Evolutionary conservation across 306 rosid genomes (phyloP).

Genomic region (barrel medic (Medicago truncatula)): MtrunA17r5.0-ANR NC_053049.1:9057501-9058000

Average conservation of each 20-base stretch:
- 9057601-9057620: slow-evolving; percentile 96
- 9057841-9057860: too few species aligned
- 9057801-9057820: too few species aligned
- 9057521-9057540: too few species aligned
- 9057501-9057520: too few species aligned
- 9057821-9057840: too few species aligned
- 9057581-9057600: slow-evolving; percentile 90
- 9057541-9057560: not conserved
- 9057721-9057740: too few species aligned
- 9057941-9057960: not conserved
- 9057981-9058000: not conserved
- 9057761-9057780: too few species aligned
- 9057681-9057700: slow-evolving; percentile 18
- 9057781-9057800: too few species aligned
- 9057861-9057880: not conserved
- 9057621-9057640: slow-evolving; percentile 71
- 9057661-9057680: slow-evolving; percentile 41
- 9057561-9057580: slow-evolving; percentile 35
- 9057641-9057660: slow-evolving; percentile 65
- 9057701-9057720: too few species aligned
- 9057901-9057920: too few species aligned
- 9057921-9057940: not conserved
- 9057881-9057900: not conserved
- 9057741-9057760: too few species aligned
- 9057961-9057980: not conserved